These are phyloP conservation scores for Pythium chondricola DNA, from an alignment of 352 stramenopile genomes.

Conservation along the genomic window DNA sequence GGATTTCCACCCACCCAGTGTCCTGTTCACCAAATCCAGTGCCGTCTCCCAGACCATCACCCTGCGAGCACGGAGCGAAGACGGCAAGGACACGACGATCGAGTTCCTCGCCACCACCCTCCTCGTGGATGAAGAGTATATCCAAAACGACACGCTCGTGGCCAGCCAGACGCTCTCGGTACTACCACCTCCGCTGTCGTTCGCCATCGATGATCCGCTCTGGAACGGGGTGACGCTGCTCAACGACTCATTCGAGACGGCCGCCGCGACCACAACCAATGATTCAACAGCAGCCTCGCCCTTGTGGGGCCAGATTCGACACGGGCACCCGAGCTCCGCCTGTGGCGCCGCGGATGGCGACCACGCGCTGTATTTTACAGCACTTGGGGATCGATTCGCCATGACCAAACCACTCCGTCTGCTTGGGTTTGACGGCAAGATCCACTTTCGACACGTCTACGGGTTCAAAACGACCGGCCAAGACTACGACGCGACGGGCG, in stretches of 20 bases:
- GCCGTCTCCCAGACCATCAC: constrained; percentile 2
- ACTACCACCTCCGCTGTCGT: constrained; percentile 28
- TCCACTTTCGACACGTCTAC: constrained; percentile 67
- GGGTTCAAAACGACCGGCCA: constrained; percentile 28
- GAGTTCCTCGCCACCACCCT: constrained; percentile 22
- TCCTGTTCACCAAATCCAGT: constrained; percentile 5
- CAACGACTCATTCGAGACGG: constrained; percentile 55
- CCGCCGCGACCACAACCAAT: constrained; percentile 4
- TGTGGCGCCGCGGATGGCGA: constrained; percentile 38
- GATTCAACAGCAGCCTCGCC: too few relatives aligned
- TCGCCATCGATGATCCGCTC: constrained; percentile 21
- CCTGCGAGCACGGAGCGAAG: constrained; percentile 14
- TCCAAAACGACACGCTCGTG: not conserved
- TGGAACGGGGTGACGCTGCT: constrained; percentile 48
- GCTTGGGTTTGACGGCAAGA: constrained; percentile 45
- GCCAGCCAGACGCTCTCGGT: constrained; percentile 24
- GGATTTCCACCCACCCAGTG: constrained; percentile 21
- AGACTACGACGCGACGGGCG: constrained; percentile 37
- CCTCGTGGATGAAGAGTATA: constrained; percentile 4
- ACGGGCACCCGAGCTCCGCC: constrained; percentile 48
- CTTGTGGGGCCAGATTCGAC: constrained; percentile 46
- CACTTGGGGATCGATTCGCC: constrained; percentile 41
- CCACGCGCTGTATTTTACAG: constrained; percentile 57
- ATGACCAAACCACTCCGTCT: constrained; percentile 38
- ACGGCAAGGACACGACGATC: constrained; percentile 25